Evolutionary conservation across 768 basidiomycete species (phyloP).

Genomic region (Xerocomellus chrysenteron): DNA sequence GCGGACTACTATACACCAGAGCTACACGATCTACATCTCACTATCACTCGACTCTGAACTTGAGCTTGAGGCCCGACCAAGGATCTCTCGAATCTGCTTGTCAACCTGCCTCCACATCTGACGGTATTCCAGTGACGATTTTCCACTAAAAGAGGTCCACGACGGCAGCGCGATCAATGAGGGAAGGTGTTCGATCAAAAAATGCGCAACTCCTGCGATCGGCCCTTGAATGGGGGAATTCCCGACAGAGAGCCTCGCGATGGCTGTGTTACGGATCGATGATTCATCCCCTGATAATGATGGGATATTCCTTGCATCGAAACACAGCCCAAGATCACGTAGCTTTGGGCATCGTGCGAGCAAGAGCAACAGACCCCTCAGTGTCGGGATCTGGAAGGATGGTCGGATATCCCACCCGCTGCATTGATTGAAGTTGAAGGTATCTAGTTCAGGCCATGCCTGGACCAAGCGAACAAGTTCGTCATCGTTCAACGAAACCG

Average conservation of each 20-base stretch:
- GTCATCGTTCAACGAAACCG: constrained; percentile 4
- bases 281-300: neutral
- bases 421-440: neutral
- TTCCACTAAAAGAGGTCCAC: neutral
- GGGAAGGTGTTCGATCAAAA: constrained; percentile 3
- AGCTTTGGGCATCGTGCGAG: neutral
- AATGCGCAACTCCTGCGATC: neutral
- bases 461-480: neutral
- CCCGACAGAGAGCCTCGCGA: neutral
- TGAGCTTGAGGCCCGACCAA: neutral
- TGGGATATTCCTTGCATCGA: constrained; percentile 6
- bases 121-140: neutral
- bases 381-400: neutral
- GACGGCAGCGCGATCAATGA: neutral
- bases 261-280: neutral
- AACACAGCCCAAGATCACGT: neutral
- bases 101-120: neutral
- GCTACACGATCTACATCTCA: too few species aligned
- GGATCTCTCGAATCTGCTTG: neutral
- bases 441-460: constrained; percentile 4
- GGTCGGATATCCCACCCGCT: neutral
- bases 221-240: constrained; percentile 4
- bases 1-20: too few species aligned
- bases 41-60: too few species aligned
- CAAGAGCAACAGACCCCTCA: constrained; percentile 3